Base-by-base conservation (phyloP, 495 filamentous ascomycete species). In the Jackrogersella minutella region DNA sequence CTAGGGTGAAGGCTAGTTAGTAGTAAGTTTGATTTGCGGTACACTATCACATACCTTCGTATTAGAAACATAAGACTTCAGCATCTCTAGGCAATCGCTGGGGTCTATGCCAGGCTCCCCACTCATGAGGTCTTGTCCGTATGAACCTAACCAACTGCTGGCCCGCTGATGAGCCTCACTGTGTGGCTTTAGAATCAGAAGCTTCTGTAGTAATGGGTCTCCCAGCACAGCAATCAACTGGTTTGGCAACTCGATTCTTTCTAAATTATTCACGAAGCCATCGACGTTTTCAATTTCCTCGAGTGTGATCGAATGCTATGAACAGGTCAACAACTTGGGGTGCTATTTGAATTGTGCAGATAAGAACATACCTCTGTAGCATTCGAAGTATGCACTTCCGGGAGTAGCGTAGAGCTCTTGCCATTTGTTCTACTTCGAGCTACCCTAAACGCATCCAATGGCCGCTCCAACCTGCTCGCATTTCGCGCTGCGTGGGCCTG, bases 181-280 rank as follows among this genome's bases (percentile, higher is more conserved):
- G 1, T 87, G 84, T 26, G 89, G 86, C 22, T 82, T 85, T 17
- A 96, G 75, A 14, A 82, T 78, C 17, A 95, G 66, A 44, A 91
- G 86, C 66, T 93, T 93, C 68, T 93, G 93, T 13, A 93, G 84
- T 46, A 96, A 81, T 5, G 85, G 86, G 74, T 96, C 91, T 3
- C 84, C 86, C 14, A 97, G 76, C 8, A 86, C 86, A 5, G 93
- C 91, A 21, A 91, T 87, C 2, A 95, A 80, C 73, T 96, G 92
- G 56, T 88, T 92, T 4, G 92, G 92, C 33, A 92, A 76, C 69
- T 94, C 90, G 31, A 97, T 88, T 64, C 83, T 88, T 60, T 96
- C 92, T 6, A 96, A 73, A 43, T 86, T 92, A 16, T 85, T 82
- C 13, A 93, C 86, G 66, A 97, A 90, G 60, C 88, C 83, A 16